Evolutionary conservation across 1,284 basidiomycete genomes (phyloP), one percentile per base, ranked within the genome.

Genomic region (Austroboletus niveus): DNA sequence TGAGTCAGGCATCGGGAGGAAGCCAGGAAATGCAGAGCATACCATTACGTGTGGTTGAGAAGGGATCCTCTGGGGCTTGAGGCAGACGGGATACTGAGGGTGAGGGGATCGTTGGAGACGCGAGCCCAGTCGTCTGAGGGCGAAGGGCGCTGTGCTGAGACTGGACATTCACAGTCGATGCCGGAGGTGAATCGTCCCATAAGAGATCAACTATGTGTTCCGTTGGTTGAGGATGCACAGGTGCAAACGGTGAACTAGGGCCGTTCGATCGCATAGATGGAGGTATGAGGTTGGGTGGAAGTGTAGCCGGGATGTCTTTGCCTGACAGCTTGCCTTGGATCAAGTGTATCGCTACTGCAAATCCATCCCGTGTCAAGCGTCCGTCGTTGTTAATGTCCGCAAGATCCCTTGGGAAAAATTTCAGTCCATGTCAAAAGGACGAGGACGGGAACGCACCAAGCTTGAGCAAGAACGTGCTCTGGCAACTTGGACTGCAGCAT

Each of bases 271-370:
- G 84, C 76, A 87, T 78, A 3, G 85, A 82, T 0, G 94, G 94
- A 5, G 97, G 96, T 10, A 98, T 70, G 41, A 99, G 77, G 35
- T 82, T 81, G 24, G 69, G 66, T 1, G 94, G 93, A 15, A 99
- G 77, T 24, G 75, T 70, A 0, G 76, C 56, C 0, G 97, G 97
- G 24, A 96, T 71, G 1, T 91, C 86, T 56, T 84, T 85, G n/a
- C 96, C 96, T 2, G 83, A 79, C 2, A 98, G 74, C 68, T 89
- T 94, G 60, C 81, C 81, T 69, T 94, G 92, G 65, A 99, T 98
- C 44, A 99, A 80, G 70, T 96, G 84, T 87, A 98, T 88, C 4
- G 95, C 97, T 40, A 99, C 89, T 3, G 97, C 96, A 69, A 99
- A 99, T 29, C 95, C 93, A 54, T 98, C 96, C 48, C 87, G 82